phyloP scores from a whole-genome alignment of 768 basidiomycete genomes.

The Leccinum broughii region DNA sequence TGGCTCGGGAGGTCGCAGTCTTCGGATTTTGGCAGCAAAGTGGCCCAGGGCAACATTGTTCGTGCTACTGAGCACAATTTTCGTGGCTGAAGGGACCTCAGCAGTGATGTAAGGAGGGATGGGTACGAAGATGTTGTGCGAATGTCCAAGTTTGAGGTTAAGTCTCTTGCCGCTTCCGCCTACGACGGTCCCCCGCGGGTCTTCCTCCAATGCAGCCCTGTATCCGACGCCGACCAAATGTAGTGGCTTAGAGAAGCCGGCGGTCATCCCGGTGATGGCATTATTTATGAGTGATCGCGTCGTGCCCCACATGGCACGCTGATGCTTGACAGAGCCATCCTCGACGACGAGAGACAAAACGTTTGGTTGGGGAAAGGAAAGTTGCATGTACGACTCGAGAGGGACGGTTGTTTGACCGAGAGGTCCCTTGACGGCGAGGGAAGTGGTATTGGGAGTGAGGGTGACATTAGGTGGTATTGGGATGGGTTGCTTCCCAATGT shows the following conservation, averaged over 20 bases:
- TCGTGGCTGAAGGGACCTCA: conserved; percentile 79
- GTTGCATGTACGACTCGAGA: conserved; percentile 47
- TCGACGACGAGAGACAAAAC: conserved; percentile 45
- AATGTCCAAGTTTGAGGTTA: conserved; percentile 91
- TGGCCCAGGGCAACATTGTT: conserved; percentile 88
- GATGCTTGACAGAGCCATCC: conserved; percentile 66
- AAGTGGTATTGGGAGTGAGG: conserved; percentile 36
- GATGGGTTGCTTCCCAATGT: conserved; percentile 63
- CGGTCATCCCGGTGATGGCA: conserved; percentile 86
- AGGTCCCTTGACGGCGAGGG: conserved; percentile 57
- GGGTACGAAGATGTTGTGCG: conserved; percentile 81
- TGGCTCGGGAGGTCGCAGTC: conserved; percentile 88
- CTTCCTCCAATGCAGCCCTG: conserved; percentile 81
- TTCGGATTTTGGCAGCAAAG: conserved; percentile 84
- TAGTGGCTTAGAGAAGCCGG: conserved; percentile 80
- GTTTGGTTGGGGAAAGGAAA: conserved; percentile 36
- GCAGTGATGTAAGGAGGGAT: conserved; percentile 82
- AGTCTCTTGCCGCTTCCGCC: conserved; percentile 67
- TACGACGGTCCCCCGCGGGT: conserved; percentile 59
- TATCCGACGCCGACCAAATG: conserved; percentile 96
- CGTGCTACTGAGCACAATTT: conserved; percentile 77
- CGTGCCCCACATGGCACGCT: conserved; percentile 94
- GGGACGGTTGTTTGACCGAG: conserved; percentile 51
- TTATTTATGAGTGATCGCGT: conserved; percentile 89
- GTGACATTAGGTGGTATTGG: conserved; percentile 51